phyloP scores from a whole-genome alignment of 2,329 filamentous ascomycete genomes.

The Samsoniella hepiali region DNA sequence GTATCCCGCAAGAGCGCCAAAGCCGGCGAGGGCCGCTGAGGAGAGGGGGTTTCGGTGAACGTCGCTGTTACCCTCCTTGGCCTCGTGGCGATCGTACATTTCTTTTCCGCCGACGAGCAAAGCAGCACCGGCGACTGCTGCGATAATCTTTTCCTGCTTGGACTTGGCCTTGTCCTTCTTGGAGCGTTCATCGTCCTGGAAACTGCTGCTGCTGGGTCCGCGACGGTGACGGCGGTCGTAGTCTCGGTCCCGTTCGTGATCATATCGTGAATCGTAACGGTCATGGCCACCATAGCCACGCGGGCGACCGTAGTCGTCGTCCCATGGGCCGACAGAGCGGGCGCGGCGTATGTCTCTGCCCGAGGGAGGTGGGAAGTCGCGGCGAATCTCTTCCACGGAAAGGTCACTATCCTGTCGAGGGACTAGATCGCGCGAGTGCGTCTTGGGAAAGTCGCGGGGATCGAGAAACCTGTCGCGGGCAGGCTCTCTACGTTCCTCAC shows the following conservation, averaged over 20 bases:
- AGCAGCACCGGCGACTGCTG: constrained; percentile 62
- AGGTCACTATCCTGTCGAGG: constrained; percentile 69
- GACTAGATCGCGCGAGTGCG: constrained; percentile 51
- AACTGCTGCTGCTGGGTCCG: constrained; percentile 46
- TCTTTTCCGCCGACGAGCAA: constrained; percentile 65
- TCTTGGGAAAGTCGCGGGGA: constrained; percentile 47
- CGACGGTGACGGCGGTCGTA: constrained; percentile 44
- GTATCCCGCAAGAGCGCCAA: constrained; percentile 62
- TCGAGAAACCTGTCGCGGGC: constrained; percentile 54
- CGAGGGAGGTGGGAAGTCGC: constrained; percentile 76
- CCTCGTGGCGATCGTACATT: constrained; percentile 61
- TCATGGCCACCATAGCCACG: constrained; percentile 46
- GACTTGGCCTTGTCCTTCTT: constrained; percentile 49
- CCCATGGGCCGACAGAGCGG: constrained; percentile 62
- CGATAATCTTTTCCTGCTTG: constrained; percentile 64
- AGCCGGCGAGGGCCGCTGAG: constrained; percentile 60
- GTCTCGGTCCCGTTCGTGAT: constrained; percentile 31
- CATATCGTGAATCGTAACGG: constrained; percentile 36
- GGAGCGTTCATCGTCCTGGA: constrained; percentile 58
- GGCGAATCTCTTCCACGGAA: constrained; percentile 76
- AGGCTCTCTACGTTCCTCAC: constrained; percentile 52
- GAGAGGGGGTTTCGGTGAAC: constrained; percentile 57
- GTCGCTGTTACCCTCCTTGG: constrained; percentile 46
- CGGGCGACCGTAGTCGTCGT: constrained; percentile 48
- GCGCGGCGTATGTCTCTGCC: constrained; percentile 55